Evolutionary conservation across 495 filamentous ascomycete genomes (phyloP).

Genomic region (Trichoderma asperelloides): DNA sequence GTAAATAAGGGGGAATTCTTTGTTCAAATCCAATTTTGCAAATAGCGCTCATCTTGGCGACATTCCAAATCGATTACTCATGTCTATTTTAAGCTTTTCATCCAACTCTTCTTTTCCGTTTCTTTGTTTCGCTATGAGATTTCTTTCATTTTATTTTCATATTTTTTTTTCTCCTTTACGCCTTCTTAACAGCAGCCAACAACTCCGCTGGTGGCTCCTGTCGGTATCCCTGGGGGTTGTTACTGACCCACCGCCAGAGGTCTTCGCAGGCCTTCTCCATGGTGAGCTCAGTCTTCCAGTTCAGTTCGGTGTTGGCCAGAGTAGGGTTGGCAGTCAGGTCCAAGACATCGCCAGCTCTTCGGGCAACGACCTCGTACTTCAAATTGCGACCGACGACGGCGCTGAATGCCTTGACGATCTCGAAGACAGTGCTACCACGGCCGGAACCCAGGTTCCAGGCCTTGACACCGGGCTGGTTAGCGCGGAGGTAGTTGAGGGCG

Average conservation of each 20-base stretch:
- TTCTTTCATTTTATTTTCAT: background rate
- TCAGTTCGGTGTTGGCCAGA: slow-evolving; percentile 76
- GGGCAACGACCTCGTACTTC: slow-evolving; percentile 74
- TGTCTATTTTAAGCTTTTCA: slow-evolving; percentile 3
- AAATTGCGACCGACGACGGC: slow-evolving; percentile 74
- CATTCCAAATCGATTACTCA: background rate
- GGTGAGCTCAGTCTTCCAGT: slow-evolving; percentile 84
- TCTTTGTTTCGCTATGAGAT: background rate
- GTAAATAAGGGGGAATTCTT: background rate
- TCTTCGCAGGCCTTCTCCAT: slow-evolving; percentile 90
- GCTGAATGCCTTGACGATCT: slow-evolving; percentile 95
- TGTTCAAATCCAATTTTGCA: background rate
- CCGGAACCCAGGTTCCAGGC: slow-evolving; percentile 99
- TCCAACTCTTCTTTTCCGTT: background rate
- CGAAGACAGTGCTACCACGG: slow-evolving; percentile 86
- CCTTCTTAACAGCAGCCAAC: slow-evolving; percentile 62
- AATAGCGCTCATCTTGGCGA: background rate
- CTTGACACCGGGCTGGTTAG: slow-evolving; percentile 81
- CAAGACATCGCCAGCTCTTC: slow-evolving; percentile 83
- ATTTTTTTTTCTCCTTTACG: slow-evolving; percentile 16
- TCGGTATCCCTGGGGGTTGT: slow-evolving; percentile 91
- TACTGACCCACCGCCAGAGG: slow-evolving; percentile 89
- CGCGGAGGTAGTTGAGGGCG: slow-evolving; percentile 84
- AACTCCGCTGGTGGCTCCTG: slow-evolving; percentile 82
- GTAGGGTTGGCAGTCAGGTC: slow-evolving; percentile 89